Percentiles rank a stretch among this genome's conserved stretches.
These are phyloP conservation scores for Neurospora sp. DNA, from an alignment of 495 filamentous ascomycete genomes.

Conservation along the genomic window DNA sequence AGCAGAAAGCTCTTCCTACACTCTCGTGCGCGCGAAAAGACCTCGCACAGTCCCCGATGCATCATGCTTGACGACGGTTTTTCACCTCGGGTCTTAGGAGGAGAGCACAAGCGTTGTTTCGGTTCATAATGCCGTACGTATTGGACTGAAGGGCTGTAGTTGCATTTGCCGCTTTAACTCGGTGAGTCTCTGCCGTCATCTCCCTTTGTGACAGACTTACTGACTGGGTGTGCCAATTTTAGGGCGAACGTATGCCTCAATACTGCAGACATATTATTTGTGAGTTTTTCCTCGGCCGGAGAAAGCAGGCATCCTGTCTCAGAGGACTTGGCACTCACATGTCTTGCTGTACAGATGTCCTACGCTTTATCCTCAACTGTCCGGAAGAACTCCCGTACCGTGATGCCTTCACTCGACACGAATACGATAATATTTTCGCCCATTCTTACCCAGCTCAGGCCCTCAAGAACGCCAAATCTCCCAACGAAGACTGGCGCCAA, in stretches of 20 bases:
- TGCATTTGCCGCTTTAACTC: neutral
- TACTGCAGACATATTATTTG: neutral
- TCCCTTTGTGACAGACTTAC: neutral
- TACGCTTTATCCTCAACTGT: neutral
- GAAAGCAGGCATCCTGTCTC: neutral
- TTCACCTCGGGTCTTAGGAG: neutral
- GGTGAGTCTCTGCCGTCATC: neutral
- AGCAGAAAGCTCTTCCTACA: neutral
- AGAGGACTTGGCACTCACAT: neutral
- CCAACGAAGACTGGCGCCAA: neutral
- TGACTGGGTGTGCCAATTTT: neutral
- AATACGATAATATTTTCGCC: neutral
- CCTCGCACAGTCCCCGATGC: rapidly evolving
- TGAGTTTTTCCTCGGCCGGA: neutral
- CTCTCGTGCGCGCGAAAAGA: neutral
- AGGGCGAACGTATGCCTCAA: neutral
- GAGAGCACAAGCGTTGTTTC: no score
- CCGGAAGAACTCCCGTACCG: neutral
- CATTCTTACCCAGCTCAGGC: neutral
- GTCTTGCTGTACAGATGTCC: neutral
- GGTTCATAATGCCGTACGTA: neutral
- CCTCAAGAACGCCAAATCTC: neutral
- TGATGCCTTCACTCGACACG: neutral
- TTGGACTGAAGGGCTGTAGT: neutral
- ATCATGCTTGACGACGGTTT: neutral